Conservation (phyloP, 352 stramenopile genomes). For the Halophytophthora batemanensis region DNA sequence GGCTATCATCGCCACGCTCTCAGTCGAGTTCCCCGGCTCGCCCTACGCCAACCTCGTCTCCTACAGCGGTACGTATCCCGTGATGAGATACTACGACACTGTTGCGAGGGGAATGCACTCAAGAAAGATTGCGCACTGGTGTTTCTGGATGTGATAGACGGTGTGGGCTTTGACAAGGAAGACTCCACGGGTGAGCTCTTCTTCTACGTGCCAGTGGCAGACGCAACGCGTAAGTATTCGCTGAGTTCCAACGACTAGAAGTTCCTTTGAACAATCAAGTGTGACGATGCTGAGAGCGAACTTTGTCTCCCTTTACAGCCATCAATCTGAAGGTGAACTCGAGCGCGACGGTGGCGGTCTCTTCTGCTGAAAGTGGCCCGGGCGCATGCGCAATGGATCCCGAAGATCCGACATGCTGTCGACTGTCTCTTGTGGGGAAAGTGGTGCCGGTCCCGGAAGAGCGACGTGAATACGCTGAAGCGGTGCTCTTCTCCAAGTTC, state of each 20-base stretch:
- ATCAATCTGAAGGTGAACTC: slow-evolving; percentile 49
- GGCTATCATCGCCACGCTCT: slow-evolving; percentile 60
- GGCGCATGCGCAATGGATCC: slow-evolving; percentile 57
- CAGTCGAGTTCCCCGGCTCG: slow-evolving; percentile 39
- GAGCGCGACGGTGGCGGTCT: slow-evolving; percentile 52
- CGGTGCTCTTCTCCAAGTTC: slow-evolving; percentile 58
- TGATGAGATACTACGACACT: not conserved
- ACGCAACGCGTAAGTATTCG: slow-evolving; percentile 23
- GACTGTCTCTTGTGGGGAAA: slow-evolving; percentile 46
- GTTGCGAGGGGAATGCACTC: too few relatives aligned
- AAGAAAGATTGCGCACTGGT: not conserved
- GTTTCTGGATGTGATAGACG: slow-evolving; percentile 30
- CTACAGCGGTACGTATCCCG: slow-evolving; percentile 44
- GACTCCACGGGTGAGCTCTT: slow-evolving; percentile 57
- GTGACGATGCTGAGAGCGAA: not conserved
- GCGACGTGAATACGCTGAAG: slow-evolving; percentile 37
- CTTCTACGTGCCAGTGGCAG: slow-evolving; percentile 60
- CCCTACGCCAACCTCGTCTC: slow-evolving; percentile 58
- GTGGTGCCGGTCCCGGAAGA: slow-evolving; percentile 33
- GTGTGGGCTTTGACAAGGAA: slow-evolving; percentile 39
- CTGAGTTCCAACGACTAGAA: not conserved
- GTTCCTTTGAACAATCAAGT: not conserved
- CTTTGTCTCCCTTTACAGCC: slow-evolving; percentile 6
- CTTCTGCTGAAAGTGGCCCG: slow-evolving; percentile 42
- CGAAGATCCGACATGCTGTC: slow-evolving; percentile 70